phyloP scores from a whole-genome alignment of 805 yeast species.

The Torulaspora indica region DNA sequence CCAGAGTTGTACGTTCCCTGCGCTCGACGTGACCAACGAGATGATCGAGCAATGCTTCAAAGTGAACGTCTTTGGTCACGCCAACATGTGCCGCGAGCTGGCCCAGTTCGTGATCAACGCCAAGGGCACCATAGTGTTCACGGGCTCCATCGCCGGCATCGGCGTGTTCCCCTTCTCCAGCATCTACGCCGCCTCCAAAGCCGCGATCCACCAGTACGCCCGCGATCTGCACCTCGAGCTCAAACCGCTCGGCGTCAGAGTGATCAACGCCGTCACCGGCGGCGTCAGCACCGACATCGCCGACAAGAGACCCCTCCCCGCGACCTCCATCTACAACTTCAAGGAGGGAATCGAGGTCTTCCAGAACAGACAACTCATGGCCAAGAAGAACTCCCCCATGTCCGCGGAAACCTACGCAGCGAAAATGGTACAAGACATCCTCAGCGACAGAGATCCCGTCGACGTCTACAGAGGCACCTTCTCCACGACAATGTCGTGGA shows the following conservation, averaged over 20 bases:
- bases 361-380: conserved; percentile 52
- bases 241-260: conserved; percentile 67
- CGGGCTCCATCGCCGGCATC: conserved; percentile 67
- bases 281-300: conserved; percentile 70
- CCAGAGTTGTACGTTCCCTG: conserved; percentile 67
- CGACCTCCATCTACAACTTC: conserved; percentile 47
- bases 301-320: conserved; percentile 57
- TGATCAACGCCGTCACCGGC: conserved; percentile 67
- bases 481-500: conserved; percentile 39
- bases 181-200: conserved; percentile 63
- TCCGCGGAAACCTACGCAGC: conserved; percentile 53
- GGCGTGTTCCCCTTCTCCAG: conserved; percentile 68
- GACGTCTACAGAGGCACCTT: conserved; percentile 54
- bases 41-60: conserved; percentile 48
- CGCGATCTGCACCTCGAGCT: conserved; percentile 58
- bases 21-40: conserved; percentile 58
- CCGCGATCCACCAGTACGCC: conserved; percentile 72
- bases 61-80: conserved; percentile 68
- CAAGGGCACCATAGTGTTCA: conserved; percentile 64
- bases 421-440: conserved; percentile 49
- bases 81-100: conserved; percentile 58
- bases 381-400: conserved; percentile 56
- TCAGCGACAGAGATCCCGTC: conserved; percentile 38
- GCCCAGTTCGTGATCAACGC: conserved; percentile 53
- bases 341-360: conserved; percentile 51